These are phyloP conservation scores for Bipolaris bicolor DNA, from an alignment of 2,329 filamentous ascomycete genomes.

Conservation along the genomic window DNA sequence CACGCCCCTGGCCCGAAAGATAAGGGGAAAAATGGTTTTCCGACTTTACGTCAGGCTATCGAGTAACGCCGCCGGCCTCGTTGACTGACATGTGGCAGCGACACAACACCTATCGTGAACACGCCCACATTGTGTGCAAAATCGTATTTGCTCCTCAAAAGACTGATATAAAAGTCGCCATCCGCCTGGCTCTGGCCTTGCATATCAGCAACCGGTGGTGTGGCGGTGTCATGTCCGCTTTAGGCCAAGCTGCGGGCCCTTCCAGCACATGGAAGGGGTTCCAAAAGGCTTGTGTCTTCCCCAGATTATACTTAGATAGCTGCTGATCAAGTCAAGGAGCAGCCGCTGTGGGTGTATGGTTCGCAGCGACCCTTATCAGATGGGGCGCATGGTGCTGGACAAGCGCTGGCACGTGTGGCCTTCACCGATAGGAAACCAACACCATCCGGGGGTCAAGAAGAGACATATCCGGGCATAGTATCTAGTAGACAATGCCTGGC, in stretches of 20 bases:
- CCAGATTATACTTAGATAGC: slow-evolving; percentile 25
- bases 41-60: slow-evolving; percentile 34
- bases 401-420: slow-evolving; percentile 6
- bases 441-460: background rate
- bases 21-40: slow-evolving; percentile 33
- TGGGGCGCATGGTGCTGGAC: slow-evolving; percentile 12
- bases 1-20: slow-evolving; percentile 22
- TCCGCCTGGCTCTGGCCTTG: slow-evolving; percentile 7
- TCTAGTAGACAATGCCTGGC: background rate
- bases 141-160: background rate
- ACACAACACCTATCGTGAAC: slow-evolving; percentile 1
- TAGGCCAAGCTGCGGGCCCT: slow-evolving; percentile 29
- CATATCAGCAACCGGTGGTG: slow-evolving; percentile 23
- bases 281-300: slow-evolving; percentile 34
- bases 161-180: background rate
- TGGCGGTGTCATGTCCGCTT: slow-evolving; percentile 37
- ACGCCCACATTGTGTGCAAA: background rate
- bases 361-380: background rate
- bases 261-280: slow-evolving; percentile 31
- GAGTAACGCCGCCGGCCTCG: slow-evolving; percentile 33
- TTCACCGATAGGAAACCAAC: slow-evolving; percentile 6
- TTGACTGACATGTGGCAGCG: slow-evolving; percentile 22
- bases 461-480: background rate
- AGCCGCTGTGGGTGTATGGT: background rate
- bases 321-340: slow-evolving; percentile 28